Evolutionary conservation across 768 basidiomycete genomes (phyloP).

Genomic region (Russula dissimulans): DNA sequence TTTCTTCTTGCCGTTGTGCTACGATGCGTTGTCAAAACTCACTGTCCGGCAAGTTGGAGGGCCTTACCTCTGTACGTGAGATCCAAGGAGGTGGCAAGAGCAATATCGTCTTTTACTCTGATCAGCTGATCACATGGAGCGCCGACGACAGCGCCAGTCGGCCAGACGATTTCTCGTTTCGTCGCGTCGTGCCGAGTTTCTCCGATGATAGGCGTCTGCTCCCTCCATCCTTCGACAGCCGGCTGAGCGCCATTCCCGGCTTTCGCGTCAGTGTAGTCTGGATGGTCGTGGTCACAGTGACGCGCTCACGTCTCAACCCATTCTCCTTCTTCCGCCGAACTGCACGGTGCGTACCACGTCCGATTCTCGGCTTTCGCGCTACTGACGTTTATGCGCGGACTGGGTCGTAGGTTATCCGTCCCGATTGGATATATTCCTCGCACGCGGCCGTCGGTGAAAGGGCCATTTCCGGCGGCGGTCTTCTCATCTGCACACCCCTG

Average conservation of each 20-base stretch:
- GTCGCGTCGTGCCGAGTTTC: not conserved
- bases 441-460: slow-evolving; percentile 7
- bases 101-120: not conserved
- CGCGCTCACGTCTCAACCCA: not conserved
- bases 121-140: slow-evolving; percentile 6
- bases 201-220: not conserved
- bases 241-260: slow-evolving; percentile 9
- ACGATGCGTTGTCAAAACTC: not conserved
- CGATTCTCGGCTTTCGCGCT: not conserved
- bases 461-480: not conserved
- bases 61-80: slow-evolving; percentile 1
- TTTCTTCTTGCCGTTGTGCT: not conserved
- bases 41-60: slow-evolving; percentile 5
- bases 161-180: slow-evolving; percentile 11
- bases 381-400: not conserved
- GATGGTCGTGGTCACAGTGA: slow-evolving; percentile 4
- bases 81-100: slow-evolving; percentile 7
- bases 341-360: slow-evolving; percentile 2
- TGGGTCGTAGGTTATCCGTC: slow-evolving; percentile 2
- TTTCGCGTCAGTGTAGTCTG: slow-evolving; percentile 13
- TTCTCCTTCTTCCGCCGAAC: not conserved
- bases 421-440: slow-evolving; percentile 10
- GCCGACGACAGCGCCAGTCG: not conserved
- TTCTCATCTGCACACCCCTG: not conserved
- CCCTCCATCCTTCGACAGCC: slow-evolving; percentile 12